Evolutionary conservation across 1,284 basidiomycete genomes (phyloP).

Genomic region (Cystobasidium sp.): DNA sequence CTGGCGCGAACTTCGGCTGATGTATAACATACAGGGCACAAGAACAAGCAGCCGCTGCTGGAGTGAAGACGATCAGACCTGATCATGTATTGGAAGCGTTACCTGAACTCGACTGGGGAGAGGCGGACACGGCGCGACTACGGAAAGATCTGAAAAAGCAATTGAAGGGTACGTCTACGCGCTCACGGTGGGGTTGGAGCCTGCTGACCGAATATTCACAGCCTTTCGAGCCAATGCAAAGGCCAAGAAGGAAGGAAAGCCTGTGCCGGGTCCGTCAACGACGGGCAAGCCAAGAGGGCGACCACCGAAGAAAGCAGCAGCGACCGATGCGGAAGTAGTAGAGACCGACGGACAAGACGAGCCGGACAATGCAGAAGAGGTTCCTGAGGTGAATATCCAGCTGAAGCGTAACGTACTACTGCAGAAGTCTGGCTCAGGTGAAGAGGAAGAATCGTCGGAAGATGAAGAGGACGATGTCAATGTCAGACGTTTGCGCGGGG

Average conservation of each 20-base stretch:
- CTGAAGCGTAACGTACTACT: not conserved
- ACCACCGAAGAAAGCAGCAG: constrained; percentile 3
- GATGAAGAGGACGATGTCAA: constrained; percentile 24
- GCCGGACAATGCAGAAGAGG: not conserved
- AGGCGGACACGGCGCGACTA: constrained; percentile 29
- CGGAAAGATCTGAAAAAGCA: constrained; percentile 38
- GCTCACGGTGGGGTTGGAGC: not conserved
- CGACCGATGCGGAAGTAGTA: constrained; percentile 1
- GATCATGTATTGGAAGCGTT: constrained; percentile 37
- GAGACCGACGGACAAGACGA: constrained; percentile 4
- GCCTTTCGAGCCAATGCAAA: constrained; percentile 31
- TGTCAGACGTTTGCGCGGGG: not conserved
- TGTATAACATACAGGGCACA: constrained; percentile 5
- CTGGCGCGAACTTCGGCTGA: not conserved
- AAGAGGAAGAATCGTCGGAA: not conserved
- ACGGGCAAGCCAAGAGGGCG: not conserved
- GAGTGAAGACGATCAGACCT: constrained; percentile 23
- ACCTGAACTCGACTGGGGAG: constrained; percentile 40
- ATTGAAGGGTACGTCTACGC: constrained; percentile 12
- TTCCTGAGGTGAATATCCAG: not conserved
- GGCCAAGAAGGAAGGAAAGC: constrained; percentile 30
- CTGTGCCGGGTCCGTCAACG: constrained; percentile 6
- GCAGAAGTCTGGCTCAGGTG: not conserved
- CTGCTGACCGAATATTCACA: not conserved
- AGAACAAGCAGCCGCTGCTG: constrained; percentile 11